Evolutionary conservation across 441 rosid genomes (phyloP).

Genomic region (Erysimum cheiri): DNA sequence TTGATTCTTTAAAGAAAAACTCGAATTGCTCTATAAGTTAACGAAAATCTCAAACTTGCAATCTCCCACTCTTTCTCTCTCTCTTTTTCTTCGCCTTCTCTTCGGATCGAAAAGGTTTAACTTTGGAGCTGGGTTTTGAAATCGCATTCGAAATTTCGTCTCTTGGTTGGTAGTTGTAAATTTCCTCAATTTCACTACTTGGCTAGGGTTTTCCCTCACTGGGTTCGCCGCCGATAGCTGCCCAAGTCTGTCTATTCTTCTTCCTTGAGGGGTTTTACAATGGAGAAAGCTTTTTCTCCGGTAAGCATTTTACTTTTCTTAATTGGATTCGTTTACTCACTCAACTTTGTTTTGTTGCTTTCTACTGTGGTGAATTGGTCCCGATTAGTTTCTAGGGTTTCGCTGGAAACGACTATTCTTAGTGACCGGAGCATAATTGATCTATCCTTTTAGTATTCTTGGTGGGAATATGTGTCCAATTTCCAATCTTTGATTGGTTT

Average conservation of each 20-base stretch:
- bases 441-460: background rate
- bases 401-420: background rate
- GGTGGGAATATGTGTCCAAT: background rate
- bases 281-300: constrained; percentile 36
- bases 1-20: constrained; percentile 13
- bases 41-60: constrained; percentile 21
- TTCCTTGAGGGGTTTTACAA: constrained; percentile 5
- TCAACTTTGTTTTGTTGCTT: background rate
- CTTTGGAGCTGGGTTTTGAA: constrained; percentile 31
- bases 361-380: background rate
- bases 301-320: constrained; percentile 16
- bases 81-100: constrained; percentile 7
- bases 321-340: constrained; percentile 18
- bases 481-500: background rate
- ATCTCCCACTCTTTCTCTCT: constrained; percentile 18
- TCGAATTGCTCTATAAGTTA: constrained; percentile 7
- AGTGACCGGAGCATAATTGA: background rate
- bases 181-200: constrained; percentile 1
- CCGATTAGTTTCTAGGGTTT: constrained; percentile 39
- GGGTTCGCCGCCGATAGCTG: constrained; percentile 1
- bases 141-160: background rate
- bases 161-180: background rate
- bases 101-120: constrained; percentile 33
- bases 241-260: constrained; percentile 1
- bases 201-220: constrained; percentile 16